A percentile compares a stretch with the other conserved stretches of the same genome.
phyloP scores from a whole-genome alignment of 768 basidiomycete species.

The Collybia mongolica region DNA sequence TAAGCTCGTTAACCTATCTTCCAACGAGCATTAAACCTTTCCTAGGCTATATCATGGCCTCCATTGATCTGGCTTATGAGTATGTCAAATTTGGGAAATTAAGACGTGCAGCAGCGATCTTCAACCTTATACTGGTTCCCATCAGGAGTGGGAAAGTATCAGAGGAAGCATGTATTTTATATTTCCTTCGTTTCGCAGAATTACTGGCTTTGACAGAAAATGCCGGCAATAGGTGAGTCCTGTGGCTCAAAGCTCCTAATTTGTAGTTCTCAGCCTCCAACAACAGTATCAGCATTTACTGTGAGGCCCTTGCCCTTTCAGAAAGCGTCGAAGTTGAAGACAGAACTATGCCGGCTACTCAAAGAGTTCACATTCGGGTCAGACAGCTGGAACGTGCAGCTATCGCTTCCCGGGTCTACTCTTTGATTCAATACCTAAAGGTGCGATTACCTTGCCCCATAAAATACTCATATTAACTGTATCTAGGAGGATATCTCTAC shows the following conservation, averaged over 20 bases:
- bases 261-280: conserved; percentile 2
- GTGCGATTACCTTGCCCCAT: conserved; percentile 34
- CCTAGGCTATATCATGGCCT: conserved; percentile 61
- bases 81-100: conserved; percentile 77
- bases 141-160: conserved; percentile 46
- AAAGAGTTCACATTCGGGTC: conserved; percentile 60
- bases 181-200: conserved; percentile 67
- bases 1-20: conserved; percentile 23
- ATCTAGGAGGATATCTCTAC: conserved; percentile 59
- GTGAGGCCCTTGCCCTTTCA: conserved; percentile 55
- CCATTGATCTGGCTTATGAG: conserved; percentile 74
- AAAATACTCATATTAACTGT: conserved; percentile 1
- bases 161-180: conserved; percentile 49
- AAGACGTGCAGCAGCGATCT: conserved; percentile 64
- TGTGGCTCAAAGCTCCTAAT: neutral
- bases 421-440: conserved; percentile 64
- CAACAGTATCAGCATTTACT: conserved; percentile 49
- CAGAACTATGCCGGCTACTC: conserved; percentile 46
- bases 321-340: conserved; percentile 40
- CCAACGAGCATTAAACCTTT: neutral
- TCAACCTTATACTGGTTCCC: conserved; percentile 51
- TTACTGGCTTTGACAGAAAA: conserved; percentile 62
- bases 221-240: conserved; percentile 51
- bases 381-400: conserved; percentile 67
- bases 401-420: conserved; percentile 67